phyloP scores from a whole-genome alignment of 2,329 filamentous ascomycete species.

The Botrytis medusae region DNA sequence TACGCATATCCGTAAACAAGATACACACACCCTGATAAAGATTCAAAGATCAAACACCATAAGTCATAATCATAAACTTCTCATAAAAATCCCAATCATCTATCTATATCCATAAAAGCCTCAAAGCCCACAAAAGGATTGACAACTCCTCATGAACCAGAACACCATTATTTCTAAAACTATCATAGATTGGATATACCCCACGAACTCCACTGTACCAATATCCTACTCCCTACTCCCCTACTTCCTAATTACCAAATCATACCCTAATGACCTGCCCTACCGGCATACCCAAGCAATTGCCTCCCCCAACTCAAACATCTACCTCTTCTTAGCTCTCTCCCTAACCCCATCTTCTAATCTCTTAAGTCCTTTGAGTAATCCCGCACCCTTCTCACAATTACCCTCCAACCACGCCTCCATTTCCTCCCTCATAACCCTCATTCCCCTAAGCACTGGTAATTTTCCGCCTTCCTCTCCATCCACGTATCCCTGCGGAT shows the following conservation, averaged over 20 bases:
- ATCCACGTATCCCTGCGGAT: constrained; percentile 68
- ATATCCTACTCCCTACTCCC: neutral
- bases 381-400: constrained; percentile 74
- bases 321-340: constrained; percentile 25
- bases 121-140: neutral
- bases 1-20: no score
- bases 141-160: neutral
- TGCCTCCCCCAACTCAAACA: neutral
- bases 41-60: no score
- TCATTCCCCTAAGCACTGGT: constrained; percentile 73
- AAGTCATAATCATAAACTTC: neutral
- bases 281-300: neutral
- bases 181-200: neutral
- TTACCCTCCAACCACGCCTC: constrained; percentile 79
- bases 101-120: neutral
- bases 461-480: constrained; percentile 65
- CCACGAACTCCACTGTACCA: neutral
- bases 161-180: neutral
- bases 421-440: constrained; percentile 71
- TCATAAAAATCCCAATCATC: neutral
- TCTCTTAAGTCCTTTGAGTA: constrained; percentile 69
- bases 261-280: neutral
- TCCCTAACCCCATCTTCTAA: constrained; percentile 46
- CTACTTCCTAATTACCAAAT: neutral
- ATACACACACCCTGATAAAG: no score